Conservation (phyloP, 148 eudicot genomes). For the Rhododendron henanense region DNA sequence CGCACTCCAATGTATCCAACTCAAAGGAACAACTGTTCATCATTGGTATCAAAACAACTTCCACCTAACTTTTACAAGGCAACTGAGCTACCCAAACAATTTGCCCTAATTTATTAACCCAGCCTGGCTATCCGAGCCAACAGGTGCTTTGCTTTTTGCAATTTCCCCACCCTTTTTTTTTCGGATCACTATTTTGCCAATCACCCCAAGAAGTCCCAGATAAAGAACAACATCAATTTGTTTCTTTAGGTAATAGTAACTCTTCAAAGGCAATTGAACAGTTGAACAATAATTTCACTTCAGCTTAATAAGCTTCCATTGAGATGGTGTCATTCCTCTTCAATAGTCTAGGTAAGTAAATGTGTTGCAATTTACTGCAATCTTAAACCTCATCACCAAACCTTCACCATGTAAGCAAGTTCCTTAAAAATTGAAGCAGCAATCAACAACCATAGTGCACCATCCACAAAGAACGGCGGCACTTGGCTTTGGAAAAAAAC, state of each 20-base stretch:
- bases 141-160: background rate
- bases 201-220: background rate
- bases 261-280: background rate
- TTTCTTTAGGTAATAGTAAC: background rate
- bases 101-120: background rate
- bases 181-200: background rate
- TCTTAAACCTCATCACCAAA: conserved; percentile 6
- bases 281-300: background rate
- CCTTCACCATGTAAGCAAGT: background rate
- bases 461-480: background rate
- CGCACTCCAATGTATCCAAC: background rate
- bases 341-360: background rate
- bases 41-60: background rate
- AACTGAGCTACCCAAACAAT: background rate
- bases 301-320: background rate
- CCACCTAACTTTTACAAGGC: background rate
- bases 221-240: background rate
- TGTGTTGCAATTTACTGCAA: background rate
- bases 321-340: background rate
- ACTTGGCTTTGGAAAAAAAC: background rate
- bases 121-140: background rate
- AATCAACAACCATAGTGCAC: background rate
- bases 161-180: background rate
- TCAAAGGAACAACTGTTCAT: background rate
- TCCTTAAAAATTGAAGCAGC: background rate